Conservation (phyloP, 2,329 filamentous ascomycete species). For the Aspergillus sp. region DNA sequence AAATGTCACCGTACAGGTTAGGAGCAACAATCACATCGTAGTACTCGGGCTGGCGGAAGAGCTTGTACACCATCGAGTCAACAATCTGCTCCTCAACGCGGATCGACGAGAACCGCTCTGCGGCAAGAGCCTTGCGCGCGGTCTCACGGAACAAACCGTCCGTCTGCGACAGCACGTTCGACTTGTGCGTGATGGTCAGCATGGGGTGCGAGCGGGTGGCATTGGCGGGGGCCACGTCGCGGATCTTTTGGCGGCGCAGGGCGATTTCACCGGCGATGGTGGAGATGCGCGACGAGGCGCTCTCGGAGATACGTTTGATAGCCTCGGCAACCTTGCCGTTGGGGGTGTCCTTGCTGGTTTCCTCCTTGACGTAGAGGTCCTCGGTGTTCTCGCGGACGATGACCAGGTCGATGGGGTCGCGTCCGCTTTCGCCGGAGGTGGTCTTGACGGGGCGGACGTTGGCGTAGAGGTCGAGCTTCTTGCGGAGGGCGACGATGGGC, state of each 20-base stretch:
- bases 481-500: conserved; percentile 93
- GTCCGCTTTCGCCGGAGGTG: conserved; percentile 50
- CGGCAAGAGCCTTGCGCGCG: conserved; percentile 64
- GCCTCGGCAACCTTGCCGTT: conserved; percentile 84
- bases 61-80: conserved; percentile 98
- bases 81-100: conserved; percentile 94
- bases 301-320: conserved; percentile 92
- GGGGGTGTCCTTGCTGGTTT: conserved; percentile 69
- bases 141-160: conserved; percentile 90
- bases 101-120: conserved; percentile 57
- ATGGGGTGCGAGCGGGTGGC: conserved; percentile 57
- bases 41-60: conserved; percentile 88
- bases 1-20: conserved; percentile 94
- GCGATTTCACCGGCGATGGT: conserved; percentile 94
- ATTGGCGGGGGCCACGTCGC: conserved; percentile 48
- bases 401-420: conserved; percentile 78
- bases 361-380: conserved; percentile 96
- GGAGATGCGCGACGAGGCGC: conserved; percentile 77
- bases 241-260: conserved; percentile 72
- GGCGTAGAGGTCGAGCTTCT: conserved; percentile 89
- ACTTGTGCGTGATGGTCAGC: conserved; percentile 97
- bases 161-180: conserved; percentile 91
- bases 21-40: conserved; percentile 98
- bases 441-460: conserved; percentile 96
- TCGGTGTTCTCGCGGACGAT: conserved; percentile 99